Base-by-base conservation (phyloP, 192 early-diverging fungal genomes). In the Podila verticillata region DNA sequence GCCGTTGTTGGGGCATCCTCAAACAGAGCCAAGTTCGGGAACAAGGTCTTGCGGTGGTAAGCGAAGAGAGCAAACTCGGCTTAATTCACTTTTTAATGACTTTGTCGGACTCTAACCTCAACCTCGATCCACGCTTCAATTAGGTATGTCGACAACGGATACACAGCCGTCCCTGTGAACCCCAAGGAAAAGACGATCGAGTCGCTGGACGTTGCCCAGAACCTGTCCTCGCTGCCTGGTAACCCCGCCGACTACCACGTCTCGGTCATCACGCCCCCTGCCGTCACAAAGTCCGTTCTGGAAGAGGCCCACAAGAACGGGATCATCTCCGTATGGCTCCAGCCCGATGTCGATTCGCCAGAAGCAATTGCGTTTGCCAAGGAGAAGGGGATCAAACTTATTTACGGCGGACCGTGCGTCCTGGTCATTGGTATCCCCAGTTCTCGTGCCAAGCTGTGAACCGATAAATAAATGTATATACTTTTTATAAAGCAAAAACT, bases 11-110 rank as follows among this genome's bases (percentile, higher is more conserved):
- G 96, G n/a, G 96, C 96, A 2, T 91, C 89, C 7, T 78, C 82
- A 24, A 90, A 94, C 64, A 82, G 81, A 12, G 36, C 88, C 48
- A 97, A 97, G 86, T 95, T 91, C 73, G 96, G 96, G 26, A 93
- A 95, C 88, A 91, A 91, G 62, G 93, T 97, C 29, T 85, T 97
- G 51, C 78, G 85, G 31, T 97, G 94, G 93, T 96, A 56, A 24
- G 30, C 17, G 19, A 26, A 28, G 30, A 32, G 28, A 65, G 24
- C 4, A 12, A 19, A 7, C 7, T 26, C 1, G 7, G 1, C 30
- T 48, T 9, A 0, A 1, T n/a, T 4, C 4, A 20, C 39, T 8
- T 48, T 6, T 20, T 17, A 19, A 31, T 47, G 17, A 35, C 51
- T 19, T 60, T 47, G 15, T 20, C 56, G 19, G n/a, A 15, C 26